Base-by-base conservation (phyloP, 2,329 filamentous ascomycete species). In the Kalmusia sp. region DNA sequence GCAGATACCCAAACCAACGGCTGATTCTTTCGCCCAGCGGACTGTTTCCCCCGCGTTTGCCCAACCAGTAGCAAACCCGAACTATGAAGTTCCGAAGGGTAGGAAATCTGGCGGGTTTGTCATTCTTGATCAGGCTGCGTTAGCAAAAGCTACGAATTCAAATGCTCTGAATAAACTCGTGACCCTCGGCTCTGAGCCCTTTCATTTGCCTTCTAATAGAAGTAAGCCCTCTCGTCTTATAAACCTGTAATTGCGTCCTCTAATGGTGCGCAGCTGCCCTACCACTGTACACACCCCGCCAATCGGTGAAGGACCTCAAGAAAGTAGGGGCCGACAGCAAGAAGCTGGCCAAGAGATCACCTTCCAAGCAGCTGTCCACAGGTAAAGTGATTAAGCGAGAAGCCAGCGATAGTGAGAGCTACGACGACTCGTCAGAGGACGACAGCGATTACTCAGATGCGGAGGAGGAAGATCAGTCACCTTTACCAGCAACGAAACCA, bases 371-470 rank as follows among this genome's bases (percentile, higher is more conserved):
- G 28, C 49, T 61, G 6, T 62, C 63, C 3, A 55, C 54, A 19
- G 57, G 58, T 31, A 66, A 58, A 39, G 55, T 57, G 5, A 38
- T 65, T 27, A 70, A 64, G 51, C 57, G 60, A n/a, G 71, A 75
- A 25, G 58, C 65, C 15, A 76, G 77, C 35, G 76, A 76, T 21
- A 80, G 79, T 43, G 76, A 76, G 9, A 77, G 71, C 44, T 77
- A 79, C 21, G 75, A 77, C 3, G 77, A 79, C 15, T 81, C 81
- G 3, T 77, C 74, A 14, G 73, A 75, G 22, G 80, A 83, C 52
- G 80, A 82, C 41, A 83, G 73, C 59, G 79, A 72, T 60, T 79
- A 84, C 33, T 82, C 82, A 1, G 76, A 82, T 48, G 83, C 85
- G 47, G 80, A 82, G 25, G 78, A 81, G 12, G 77, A 80, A 28